A percentile compares a stretch with the other conserved stretches of the same genome.
Conservation (phyloP, 805 yeast species). For the Candida vartiovaarae region DNA sequence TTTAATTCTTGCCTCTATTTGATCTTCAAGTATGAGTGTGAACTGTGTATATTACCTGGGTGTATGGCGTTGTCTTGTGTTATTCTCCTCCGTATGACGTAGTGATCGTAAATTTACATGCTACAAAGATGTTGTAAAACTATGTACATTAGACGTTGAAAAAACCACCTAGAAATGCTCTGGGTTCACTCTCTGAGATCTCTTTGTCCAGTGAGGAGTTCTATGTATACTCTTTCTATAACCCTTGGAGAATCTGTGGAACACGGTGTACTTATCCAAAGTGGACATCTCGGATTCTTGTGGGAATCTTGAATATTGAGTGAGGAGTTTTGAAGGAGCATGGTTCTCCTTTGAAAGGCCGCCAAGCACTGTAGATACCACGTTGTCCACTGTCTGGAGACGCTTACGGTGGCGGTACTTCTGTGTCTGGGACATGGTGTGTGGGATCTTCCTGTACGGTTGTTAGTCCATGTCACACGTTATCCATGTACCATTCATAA, state of each 20-base stretch:
- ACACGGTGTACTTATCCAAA: conserved; percentile 81
- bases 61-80: too few species aligned
- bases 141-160: conserved; percentile 4
- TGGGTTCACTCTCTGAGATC: conserved; percentile 76
- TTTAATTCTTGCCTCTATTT: conserved; percentile 18
- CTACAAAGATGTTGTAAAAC: background rate
- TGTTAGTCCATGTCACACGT: conserved; percentile 1
- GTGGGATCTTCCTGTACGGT: conserved; percentile 54
- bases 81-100: too few species aligned
- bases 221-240: conserved; percentile 86
- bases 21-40: too few species aligned
- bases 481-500: too few species aligned
- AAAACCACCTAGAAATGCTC: conserved; percentile 19
- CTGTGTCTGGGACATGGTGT: conserved; percentile 73
- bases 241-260: conserved; percentile 61
- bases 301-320: conserved; percentile 49
- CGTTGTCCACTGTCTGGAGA: conserved; percentile 73
- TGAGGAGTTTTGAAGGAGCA: conserved; percentile 9
- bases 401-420: conserved; percentile 82
- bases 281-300: conserved; percentile 76
- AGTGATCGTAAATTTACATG: too few species aligned
- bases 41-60: background rate
- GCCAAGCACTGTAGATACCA: conserved; percentile 55
- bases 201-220: conserved; percentile 89
- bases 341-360: conserved; percentile 31